Base-by-base conservation (phyloP, 768 basidiomycete species). In the Glaciozyma martinii region DNA sequence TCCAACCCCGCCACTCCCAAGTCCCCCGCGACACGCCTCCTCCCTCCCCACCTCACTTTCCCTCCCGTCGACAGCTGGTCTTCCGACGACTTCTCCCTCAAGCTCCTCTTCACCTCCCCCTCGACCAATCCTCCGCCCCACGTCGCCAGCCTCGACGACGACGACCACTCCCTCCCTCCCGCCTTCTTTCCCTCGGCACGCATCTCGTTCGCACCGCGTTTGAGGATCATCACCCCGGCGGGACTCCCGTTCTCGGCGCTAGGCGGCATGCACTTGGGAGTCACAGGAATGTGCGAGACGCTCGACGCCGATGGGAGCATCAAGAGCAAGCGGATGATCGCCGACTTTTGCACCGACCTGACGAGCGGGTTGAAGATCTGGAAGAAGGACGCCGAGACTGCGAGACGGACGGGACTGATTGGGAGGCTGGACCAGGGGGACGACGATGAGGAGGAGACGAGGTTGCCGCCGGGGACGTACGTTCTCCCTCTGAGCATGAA, bases 401-500 rank as follows among this genome's bases (percentile, higher is more conserved):
- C 63, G 23, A 15, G 53, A 7, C 2, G 15, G 29, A 29, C 29
- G 19, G 58, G 53, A 9, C 30, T 43, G 33, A 44, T 65, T 21
- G 53, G 56, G 15, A 59, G 40, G 13, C 60, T 61, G 33, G 57
- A 46, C 25, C 62, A 64, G 12, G 71, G 66, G 42, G 54, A 66
- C 53, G 59, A 57, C 32, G 70, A 68, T 21, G 63, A 66, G 32
- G 61, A 32, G 43, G 67, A 70, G 27, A 49, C 56, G 42, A 60
- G 65, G 55, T 44, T 72, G 18, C 70, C 73, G 23, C 70, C 70
- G 0, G 73, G 73, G 0, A 74, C 71, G 32, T 74, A 72, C 58
- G 70, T 74, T 12, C 68, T 74, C 13, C 73, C 73, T 19, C 66
- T 74, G 32, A 71, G 68, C 50, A 72, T 74, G 73, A 72, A 74